A percentile compares a stretch with the other conserved stretches of the same genome.
phyloP scores from a whole-genome alignment of 176 grass and related monocot genomes.

The Thalia dealbata region DNA sequence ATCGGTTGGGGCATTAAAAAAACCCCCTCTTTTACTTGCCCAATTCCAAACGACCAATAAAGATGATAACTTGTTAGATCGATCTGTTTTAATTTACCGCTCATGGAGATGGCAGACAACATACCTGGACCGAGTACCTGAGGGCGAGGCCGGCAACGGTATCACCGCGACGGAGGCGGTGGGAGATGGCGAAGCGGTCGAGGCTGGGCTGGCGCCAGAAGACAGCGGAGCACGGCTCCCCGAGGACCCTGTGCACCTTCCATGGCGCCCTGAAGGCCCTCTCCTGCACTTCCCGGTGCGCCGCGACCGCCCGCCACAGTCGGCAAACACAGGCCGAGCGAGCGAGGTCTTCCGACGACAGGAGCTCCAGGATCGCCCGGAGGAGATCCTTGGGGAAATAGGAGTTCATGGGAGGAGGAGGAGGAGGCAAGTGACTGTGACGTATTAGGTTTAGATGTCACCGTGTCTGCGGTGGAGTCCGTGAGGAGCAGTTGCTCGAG shows the following conservation, averaged over 20 bases:
- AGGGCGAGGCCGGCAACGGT: slow-evolving; percentile 61
- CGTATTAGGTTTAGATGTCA: not conserved
- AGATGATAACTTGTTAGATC: not conserved
- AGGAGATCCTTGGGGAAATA: slow-evolving; percentile 69
- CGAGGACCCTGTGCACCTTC: slow-evolving; percentile 53
- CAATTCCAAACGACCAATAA: not conserved
- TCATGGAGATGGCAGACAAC: not conserved
- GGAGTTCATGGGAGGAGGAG: slow-evolving; percentile 28
- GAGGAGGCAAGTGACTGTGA: slow-evolving; percentile 1
- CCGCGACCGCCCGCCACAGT: slow-evolving; percentile 50
- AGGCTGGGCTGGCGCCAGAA: slow-evolving; percentile 66
- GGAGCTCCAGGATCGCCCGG: slow-evolving; percentile 48
- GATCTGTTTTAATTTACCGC: too few species aligned
- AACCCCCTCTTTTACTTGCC: not conserved
- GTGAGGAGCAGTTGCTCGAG: slow-evolving; percentile 1
- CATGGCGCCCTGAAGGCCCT: slow-evolving; percentile 53
- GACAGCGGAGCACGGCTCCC: slow-evolving; percentile 43
- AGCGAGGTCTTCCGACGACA: slow-evolving; percentile 51
- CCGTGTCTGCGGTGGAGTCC: not conserved
- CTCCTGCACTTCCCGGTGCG: slow-evolving; percentile 56
- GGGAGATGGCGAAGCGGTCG: slow-evolving; percentile 65
- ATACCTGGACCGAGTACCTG: slow-evolving; percentile 84
- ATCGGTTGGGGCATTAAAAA: too few species aligned
- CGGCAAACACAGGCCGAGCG: slow-evolving; percentile 81
- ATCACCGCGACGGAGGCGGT: slow-evolving; percentile 50